Evolutionary conservation across 1,284 basidiomycete species (phyloP).

Genomic region (Agroathelia rolfsii): DNA sequence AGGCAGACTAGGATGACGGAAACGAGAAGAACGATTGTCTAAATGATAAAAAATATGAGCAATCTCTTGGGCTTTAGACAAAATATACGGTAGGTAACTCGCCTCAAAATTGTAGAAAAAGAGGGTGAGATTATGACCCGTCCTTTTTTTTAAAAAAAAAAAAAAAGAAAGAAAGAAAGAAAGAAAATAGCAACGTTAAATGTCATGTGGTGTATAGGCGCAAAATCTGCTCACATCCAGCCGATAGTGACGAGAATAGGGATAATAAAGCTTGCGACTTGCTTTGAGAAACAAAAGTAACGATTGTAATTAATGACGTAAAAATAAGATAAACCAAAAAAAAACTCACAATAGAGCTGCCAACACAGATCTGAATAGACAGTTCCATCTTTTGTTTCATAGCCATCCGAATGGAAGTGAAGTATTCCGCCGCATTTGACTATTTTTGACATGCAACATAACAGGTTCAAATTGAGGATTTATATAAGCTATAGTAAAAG

Average conservation of each 20-base stretch:
- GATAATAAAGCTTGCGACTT: conserved; percentile 84
- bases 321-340: conserved; percentile 1
- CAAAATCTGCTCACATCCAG: conserved; percentile 73
- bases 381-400: conserved; percentile 82
- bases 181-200: too few relatives aligned
- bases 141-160: conserved; percentile 25
- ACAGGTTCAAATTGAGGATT: background rate
- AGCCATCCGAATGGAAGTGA: conserved; percentile 87
- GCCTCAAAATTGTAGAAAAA: conserved; percentile 79
- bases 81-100: conserved; percentile 8
- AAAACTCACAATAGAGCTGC: conserved; percentile 71
- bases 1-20: conserved; percentile 79
- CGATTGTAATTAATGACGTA: conserved; percentile 2
- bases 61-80: conserved; percentile 3
- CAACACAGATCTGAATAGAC: conserved; percentile 83
- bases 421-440: conserved; percentile 74
- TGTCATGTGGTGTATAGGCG: too few relatives aligned
- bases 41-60: conserved; percentile 17
- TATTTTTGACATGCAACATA: too few relatives aligned
- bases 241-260: conserved; percentile 78
- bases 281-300: conserved; percentile 35
- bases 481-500: conserved; percentile 1
- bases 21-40: conserved; percentile 80
- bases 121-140: conserved; percentile 71
- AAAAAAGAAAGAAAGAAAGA: too few relatives aligned